Evolutionary conservation across 148 eudicot species (phyloP).

Genomic region (Rhododendron kiyosumense): DNA sequence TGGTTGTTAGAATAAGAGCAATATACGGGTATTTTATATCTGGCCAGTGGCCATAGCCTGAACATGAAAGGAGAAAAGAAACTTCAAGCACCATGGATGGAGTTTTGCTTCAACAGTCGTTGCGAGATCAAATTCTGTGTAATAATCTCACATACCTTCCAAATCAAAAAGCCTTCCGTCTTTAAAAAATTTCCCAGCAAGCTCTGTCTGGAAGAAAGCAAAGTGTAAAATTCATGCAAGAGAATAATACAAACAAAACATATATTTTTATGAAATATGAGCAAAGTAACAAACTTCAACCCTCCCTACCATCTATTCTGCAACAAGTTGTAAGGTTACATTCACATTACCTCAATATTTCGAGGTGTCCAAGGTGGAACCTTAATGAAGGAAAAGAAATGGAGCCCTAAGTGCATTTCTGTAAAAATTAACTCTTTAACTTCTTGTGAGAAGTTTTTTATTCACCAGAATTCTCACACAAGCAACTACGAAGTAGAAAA

Average conservation of each 20-base stretch:
- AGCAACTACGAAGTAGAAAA: background rate
- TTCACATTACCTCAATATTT: background rate
- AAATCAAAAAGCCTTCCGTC: conserved; percentile 73
- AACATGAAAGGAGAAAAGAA: conserved; percentile 1
- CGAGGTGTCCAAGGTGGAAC: too few relatives aligned
- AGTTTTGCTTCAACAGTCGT: background rate
- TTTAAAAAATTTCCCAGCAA: conserved; percentile 65
- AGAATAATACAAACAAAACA: conserved; percentile 1
- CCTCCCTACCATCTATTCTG: background rate
- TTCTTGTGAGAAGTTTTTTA: background rate
- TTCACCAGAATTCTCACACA: background rate
- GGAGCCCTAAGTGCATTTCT: background rate
- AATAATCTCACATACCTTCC: conserved; percentile 50
- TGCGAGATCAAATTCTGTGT: background rate
- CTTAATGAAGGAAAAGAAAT: background rate
- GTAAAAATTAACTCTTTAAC: background rate
- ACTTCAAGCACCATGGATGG: background rate
- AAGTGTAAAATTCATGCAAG: background rate
- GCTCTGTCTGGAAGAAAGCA: conserved; percentile 50
- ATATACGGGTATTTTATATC: background rate
- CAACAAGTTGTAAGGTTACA: background rate
- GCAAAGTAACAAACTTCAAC: background rate
- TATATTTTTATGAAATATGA: background rate
- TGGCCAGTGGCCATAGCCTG: background rate
- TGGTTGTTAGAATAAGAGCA: background rate